Conservation (phyloP, 306 rosid genomes). For the Dalbergia oliveri region DNA sequence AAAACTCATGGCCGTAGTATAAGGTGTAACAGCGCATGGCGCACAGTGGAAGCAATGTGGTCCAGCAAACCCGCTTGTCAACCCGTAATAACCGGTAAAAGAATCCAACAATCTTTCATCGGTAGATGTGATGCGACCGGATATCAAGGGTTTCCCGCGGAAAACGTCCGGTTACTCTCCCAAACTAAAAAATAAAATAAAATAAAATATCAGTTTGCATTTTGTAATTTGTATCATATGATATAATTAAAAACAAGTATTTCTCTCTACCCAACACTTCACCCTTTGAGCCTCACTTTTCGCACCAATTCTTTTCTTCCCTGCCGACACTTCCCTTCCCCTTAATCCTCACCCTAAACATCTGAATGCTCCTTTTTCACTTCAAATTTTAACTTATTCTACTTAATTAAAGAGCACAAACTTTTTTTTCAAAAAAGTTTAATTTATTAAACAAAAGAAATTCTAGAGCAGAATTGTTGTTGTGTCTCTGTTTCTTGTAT, state of each 20-base stretch:
- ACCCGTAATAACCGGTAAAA: conserved; percentile 64
- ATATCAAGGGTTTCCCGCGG: conserved; percentile 67
- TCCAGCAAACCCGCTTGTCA: conserved; percentile 13
- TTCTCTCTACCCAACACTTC: background rate
- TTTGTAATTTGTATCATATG: background rate
- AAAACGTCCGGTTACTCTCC: conserved; percentile 55
- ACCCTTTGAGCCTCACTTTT: conserved; percentile 42
- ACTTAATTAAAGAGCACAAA: conserved; percentile 3
- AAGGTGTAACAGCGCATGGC: background rate
- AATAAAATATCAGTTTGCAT: background rate
- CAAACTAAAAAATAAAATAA: background rate
- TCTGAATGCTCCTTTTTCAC: background rate
- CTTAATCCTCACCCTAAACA: conserved; percentile 23
- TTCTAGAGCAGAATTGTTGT: background rate
- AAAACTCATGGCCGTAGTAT: too few relatives aligned
- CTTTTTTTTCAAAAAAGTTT: background rate
- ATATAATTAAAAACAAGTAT: background rate
- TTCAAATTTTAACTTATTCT: conserved; percentile 14
- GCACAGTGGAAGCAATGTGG: conserved; percentile 31
- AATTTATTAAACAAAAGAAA: background rate
- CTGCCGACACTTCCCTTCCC: conserved; percentile 61
- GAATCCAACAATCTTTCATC: background rate
- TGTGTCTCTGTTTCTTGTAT: conserved; percentile 22
- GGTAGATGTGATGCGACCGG: conserved; percentile 47
- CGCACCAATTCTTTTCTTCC: conserved; percentile 44